Base-by-base conservation (phyloP, 2,329 filamentous ascomycete genomes). In the Xylariaceae sp. region DNA sequence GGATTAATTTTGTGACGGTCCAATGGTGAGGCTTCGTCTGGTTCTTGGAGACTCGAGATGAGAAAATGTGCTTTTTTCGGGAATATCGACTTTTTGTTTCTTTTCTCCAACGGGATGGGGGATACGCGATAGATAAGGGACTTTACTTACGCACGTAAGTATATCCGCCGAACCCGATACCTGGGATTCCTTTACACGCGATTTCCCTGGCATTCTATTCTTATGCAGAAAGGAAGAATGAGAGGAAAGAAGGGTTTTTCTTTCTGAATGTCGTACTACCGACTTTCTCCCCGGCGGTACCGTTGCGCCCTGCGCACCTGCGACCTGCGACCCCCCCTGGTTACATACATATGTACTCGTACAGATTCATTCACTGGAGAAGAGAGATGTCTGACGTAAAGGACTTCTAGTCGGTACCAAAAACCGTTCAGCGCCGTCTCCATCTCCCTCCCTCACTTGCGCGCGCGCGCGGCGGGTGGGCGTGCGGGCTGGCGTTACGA, bases 121-220 rank as follows among this genome's bases (percentile, higher is more conserved):
- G 30, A 48, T 53, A 48, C 48, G 13, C 11, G 47, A 62, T 58
- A 62, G 18, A 62, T 60, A 45, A 57, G 34, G 23, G 23, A 30
- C 23, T 30, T 30, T 4, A 30, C 23, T 30, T 30, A 5, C 23
- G 5, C 23, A 30, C 5, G 23, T 18, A 18, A 18, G 17, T 30
- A 30, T 30, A 30, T 30, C 23, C 23, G 23, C 23, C 23, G 23
- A 30, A 30, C 23, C 23, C 23, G 23, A 30, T 30, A 5, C 5
- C 23, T 30, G 23, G 23, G 23, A 30, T 30, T 30, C 23, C 23
- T 30, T 30, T 30, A 30, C 5, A 5, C 5, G 23, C 5, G 23
- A 30, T 30, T 30, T 30, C 1, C 23, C 4, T 30, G 23, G 23
- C 5, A 30, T 42, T 13, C 8, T 42, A 42, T 42, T 5, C 37